Evolutionary conservation across 345 rosid genomes (phyloP).

Genomic region (Salix udensis): DNA sequence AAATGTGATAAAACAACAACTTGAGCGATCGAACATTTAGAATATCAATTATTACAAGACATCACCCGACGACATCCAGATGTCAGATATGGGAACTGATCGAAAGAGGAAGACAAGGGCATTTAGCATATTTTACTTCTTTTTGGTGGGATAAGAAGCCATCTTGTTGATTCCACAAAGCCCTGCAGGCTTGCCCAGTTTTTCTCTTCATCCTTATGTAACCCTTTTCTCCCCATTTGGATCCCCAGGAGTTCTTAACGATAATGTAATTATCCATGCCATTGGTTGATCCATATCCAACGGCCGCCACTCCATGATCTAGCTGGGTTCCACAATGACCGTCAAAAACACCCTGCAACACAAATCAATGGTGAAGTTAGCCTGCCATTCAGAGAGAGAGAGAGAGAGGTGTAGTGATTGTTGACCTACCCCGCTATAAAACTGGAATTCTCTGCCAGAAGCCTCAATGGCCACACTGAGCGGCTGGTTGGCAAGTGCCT

Average conservation of each 20-base stretch:
- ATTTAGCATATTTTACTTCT: slow-evolving; percentile 4
- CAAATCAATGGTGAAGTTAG: neutral
- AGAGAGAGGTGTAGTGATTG: no score
- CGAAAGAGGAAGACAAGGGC: neutral
- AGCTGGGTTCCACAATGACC: slow-evolving; percentile 27
- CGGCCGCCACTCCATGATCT: slow-evolving; percentile 32
- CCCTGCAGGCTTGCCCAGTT: slow-evolving; percentile 26
- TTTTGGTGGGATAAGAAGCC: slow-evolving; percentile 34
- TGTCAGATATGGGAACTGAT: neutral
- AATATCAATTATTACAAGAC: neutral
- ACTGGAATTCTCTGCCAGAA: slow-evolving; percentile 31
- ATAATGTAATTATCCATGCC: slow-evolving; percentile 24
- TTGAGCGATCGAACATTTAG: neutral
- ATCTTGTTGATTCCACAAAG: slow-evolving; percentile 29
- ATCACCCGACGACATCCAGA: neutral
- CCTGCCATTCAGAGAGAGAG: neutral
- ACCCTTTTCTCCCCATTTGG: slow-evolving; percentile 32
- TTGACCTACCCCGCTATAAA: slow-evolving; percentile 29
- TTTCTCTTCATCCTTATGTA: slow-evolving; percentile 30
- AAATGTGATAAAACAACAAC: neutral
- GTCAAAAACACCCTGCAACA: slow-evolving; percentile 28
- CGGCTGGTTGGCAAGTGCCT: slow-evolving; percentile 33
- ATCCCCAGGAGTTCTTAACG: slow-evolving; percentile 32
- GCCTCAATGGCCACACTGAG: slow-evolving; percentile 34
- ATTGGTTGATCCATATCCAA: slow-evolving; percentile 27